Conservation (phyloP, 73 alveolate species). For the Tetrahymena thermophila region DNA sequence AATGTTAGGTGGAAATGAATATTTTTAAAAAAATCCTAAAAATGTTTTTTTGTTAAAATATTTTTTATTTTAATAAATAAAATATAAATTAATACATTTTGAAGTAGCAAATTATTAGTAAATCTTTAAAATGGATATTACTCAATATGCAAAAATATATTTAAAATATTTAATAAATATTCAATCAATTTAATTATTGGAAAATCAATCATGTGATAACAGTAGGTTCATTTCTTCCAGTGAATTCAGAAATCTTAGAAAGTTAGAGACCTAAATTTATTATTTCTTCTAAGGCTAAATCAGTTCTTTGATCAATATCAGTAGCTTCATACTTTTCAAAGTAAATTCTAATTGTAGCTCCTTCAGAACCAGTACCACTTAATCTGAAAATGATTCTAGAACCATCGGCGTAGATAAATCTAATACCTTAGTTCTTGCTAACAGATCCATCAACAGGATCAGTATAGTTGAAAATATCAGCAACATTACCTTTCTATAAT, state of each 20-base stretch:
- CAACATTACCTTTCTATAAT: constrained; percentile 60
- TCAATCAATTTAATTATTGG: not conserved
- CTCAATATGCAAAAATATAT: not conserved
- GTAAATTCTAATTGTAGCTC: constrained; percentile 97
- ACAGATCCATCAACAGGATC: constrained; percentile 97
- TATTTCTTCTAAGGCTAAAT: constrained; percentile 67
- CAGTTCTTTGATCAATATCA: constrained; percentile 66
- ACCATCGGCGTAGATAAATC: constrained; percentile 91
- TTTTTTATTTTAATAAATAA: too few species aligned
- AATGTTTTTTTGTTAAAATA: too few species aligned
- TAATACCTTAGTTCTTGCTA: constrained; percentile 87
- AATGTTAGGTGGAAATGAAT: too few species aligned
- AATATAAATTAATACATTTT: too few species aligned
- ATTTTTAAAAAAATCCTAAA: too few species aligned
- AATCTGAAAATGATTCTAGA: constrained; percentile 94
- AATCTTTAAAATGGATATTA: not conserved
- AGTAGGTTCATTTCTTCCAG: constrained; percentile 94
- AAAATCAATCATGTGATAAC: constrained; percentile 71
- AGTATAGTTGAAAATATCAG: constrained; percentile 83
- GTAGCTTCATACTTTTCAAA: constrained; percentile 88
- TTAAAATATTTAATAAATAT: not conserved
- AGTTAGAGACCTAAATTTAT: constrained; percentile 77
- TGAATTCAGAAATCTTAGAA: constrained; percentile 70
- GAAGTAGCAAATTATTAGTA: not conserved
- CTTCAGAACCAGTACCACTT: constrained; percentile 98